phyloP scores from a whole-genome alignment of 140 eudicot species.

The Erigeron philadelphicus region DNA sequence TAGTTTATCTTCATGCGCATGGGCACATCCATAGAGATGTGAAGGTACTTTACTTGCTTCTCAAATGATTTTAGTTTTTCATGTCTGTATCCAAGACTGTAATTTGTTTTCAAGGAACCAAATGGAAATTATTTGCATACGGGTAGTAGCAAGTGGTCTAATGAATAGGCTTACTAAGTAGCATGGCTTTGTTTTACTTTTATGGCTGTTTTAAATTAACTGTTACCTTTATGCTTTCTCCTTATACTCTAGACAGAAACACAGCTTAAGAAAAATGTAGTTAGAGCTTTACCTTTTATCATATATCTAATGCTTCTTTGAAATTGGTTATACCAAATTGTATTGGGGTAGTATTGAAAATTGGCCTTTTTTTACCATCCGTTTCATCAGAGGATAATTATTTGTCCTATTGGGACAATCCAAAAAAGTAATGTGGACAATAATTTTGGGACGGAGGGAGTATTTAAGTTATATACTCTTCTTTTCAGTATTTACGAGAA shows the following conservation, averaged over 20 bases:
- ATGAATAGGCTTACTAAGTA: not conserved
- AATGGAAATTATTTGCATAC: not conserved
- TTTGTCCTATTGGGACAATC: too few species aligned
- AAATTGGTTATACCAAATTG: too few species aligned
- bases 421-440: too few species aligned
- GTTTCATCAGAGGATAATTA: too few species aligned
- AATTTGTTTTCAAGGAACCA: slow-evolving; percentile 15
- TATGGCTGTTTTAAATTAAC: not conserved
- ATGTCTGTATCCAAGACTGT: not conserved
- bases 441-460: too few species aligned
- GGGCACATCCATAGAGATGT: slow-evolving; percentile 98
- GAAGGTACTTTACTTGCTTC: slow-evolving; percentile 49
- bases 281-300: too few species aligned
- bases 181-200: not conserved
- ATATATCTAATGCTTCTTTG: too few species aligned
- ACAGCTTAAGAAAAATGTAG: too few species aligned
- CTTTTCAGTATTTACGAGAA: not conserved
- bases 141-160: not conserved
- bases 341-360: too few species aligned
- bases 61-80: slow-evolving; percentile 1
- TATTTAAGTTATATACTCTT: too few species aligned
- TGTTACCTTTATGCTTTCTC: not conserved
- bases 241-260: too few species aligned
- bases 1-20: slow-evolving; percentile 83
- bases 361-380: too few species aligned